phyloP scores from a whole-genome alignment of 371 early-diverging fungal genomes.

The Rhizopus delemar region DNA sequence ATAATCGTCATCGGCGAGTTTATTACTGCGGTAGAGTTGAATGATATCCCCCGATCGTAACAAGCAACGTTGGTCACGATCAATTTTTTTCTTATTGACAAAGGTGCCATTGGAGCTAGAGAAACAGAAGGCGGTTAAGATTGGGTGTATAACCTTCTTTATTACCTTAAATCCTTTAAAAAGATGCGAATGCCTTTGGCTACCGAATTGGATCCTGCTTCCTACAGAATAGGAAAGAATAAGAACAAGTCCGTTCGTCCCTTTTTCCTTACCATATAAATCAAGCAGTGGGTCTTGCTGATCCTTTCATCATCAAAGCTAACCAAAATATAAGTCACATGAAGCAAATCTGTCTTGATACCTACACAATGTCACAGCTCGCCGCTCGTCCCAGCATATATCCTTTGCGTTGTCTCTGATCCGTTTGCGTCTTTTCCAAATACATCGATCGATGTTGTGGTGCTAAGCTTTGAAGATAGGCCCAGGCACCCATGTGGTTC shows the following conservation, averaged over 20 bases:
- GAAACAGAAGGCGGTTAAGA: background rate
- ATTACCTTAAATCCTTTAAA: conserved; percentile 46
- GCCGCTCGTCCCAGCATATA: conserved; percentile 67
- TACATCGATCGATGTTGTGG: conserved; percentile 36
- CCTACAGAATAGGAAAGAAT: conserved; percentile 19
- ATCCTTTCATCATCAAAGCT: conserved; percentile 50
- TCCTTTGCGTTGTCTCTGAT: conserved; percentile 47
- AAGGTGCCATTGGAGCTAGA: conserved; percentile 77
- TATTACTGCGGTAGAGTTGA: conserved; percentile 50
- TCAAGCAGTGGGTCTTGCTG: conserved; percentile 74
- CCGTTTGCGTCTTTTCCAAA: conserved; percentile 20
- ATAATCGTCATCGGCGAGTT: conserved; percentile 19
- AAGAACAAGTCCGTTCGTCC: background rate
- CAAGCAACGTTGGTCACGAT: conserved; percentile 43
- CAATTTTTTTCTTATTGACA: conserved; percentile 62
- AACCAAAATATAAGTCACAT: background rate
- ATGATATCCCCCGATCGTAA: conserved; percentile 68
- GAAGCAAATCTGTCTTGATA: background rate
- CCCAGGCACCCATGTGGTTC: conserved; percentile 50
- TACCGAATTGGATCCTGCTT: conserved; percentile 33
- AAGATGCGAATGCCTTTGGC: conserved; percentile 42
- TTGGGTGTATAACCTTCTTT: background rate
- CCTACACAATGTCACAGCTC: conserved; percentile 67
- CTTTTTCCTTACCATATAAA: conserved; percentile 56
- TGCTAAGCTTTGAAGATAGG: conserved; percentile 52